Conservation (phyloP, 148 eudicot genomes). For the Agrostemma githago region DNA sequence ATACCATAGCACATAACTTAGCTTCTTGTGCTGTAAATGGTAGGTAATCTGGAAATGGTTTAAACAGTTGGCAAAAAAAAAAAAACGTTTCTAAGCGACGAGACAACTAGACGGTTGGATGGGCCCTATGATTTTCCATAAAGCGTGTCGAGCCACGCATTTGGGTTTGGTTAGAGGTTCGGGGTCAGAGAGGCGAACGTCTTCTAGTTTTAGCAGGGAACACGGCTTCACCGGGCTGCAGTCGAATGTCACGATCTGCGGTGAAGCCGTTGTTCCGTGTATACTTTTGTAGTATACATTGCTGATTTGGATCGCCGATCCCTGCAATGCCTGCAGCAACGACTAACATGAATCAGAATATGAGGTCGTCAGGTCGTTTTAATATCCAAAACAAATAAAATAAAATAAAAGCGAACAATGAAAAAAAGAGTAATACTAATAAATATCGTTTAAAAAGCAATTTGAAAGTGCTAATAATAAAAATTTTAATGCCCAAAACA, state of each 20-base stretch:
- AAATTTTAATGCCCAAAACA: too few species aligned
- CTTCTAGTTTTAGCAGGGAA: neutral
- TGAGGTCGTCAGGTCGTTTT: too few species aligned
- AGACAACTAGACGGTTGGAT: conserved; percentile 3
- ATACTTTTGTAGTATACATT: neutral
- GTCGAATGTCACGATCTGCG: neutral
- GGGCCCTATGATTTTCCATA: neutral
- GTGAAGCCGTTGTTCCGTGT: neutral
- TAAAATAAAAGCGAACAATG: too few species aligned
- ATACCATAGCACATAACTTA: too few species aligned
- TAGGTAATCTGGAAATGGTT: too few species aligned
- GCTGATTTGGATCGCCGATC: neutral
- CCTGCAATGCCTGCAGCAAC: neutral
- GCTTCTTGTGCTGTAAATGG: too few species aligned
- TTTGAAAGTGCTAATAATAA: too few species aligned
- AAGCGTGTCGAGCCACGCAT: neutral
- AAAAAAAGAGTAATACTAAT: neutral
- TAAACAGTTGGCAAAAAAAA: too few species aligned
- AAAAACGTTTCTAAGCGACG: too few species aligned
- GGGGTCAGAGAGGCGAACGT: neutral
- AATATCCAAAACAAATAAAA: too few species aligned
- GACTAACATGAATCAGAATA: too few species aligned
- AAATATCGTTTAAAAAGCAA: too few species aligned
- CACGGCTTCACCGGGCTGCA: neutral
- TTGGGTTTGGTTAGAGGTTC: neutral